Base-by-base conservation (phyloP, 176 grass and related monocot species). In the Themeda triandra region DNA sequence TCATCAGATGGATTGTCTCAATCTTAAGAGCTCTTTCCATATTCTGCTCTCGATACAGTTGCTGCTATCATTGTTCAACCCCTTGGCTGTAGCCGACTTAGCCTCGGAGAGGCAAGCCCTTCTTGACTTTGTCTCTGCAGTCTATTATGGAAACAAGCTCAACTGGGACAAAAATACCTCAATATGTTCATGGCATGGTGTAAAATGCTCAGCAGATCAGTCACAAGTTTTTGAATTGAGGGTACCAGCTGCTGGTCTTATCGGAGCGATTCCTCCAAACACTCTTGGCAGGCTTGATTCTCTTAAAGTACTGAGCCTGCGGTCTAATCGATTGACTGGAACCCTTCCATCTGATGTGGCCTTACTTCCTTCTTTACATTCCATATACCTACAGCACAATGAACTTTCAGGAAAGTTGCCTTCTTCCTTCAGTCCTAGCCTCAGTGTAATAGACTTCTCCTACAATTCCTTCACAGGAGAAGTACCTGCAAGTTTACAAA, bases 301-400 rank as follows among this genome's bases (percentile, higher is more conserved):
- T 81, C 91, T 98, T 40, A 86, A 88, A 86, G 75, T 92, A 76
- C 81, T 98, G 78, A 98, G 96, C 86, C 82, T 98, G 56, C 91
- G 96, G 29, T 98, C 96, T 19, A 98, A 98, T 81, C 83, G 45
- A 72, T 69, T 98, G 23, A 84, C 87, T 13, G 96, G 96, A 83
- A 87, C 42, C 37, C 77, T 99, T 63, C 93, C 91, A 56, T 75
- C 88, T 71, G 93, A 99, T 82, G 72, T 99, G 63, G 58, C 79
- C 66, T 90, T 67, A n/a, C 91, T 96, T 75, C 84, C 91, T 82
- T 93, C 78, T 9, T 80, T 99, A 62, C 87, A 23, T 63, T 94
- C 87, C 32, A 83, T 99, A 76, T 91, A 92, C 84, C 91, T 99
- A 66, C 91, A 99, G 64, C 89, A 92, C 86, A 99, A 99, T 83